Base-by-base conservation (phyloP, 495 filamentous ascomycete genomes). In the Penicillium cinerascens region DNA sequence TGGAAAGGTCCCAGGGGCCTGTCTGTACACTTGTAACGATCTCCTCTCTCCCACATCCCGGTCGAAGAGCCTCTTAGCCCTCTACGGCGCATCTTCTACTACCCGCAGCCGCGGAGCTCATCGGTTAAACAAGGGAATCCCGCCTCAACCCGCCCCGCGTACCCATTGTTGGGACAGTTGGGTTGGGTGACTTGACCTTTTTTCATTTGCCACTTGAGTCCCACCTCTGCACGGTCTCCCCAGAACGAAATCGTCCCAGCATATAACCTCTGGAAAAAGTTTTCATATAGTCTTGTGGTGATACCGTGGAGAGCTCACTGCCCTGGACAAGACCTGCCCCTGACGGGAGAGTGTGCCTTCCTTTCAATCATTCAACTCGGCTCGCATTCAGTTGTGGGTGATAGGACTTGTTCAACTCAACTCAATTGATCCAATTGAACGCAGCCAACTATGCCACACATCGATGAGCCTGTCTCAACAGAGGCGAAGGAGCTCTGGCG, bases 401-500 rank as follows among this genome's bases (percentile, higher is more conserved):
- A 1, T 15, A 13, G 9, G 3, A 13, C 29, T 33, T 10, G 29
- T 15, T 13, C 7, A 29, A 6, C 11, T 5, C 7, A 29, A 10
- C 11, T 29, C 5, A 29, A 33, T 33, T 39, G 37, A 8, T 4
- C 9, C 37, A 18, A 39, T 39, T 39, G 37, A 37, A 38, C 25
- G 21, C 9, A 5, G 5, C 45, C 15, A 20, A 53, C 41, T 13
- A 66, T 63, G 57, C 67, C 67, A 49, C 56, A 64, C 10, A 63
- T 64, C 20, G 63, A 71, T 41, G 61, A 61, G 22, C 40, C 27
- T 45, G 49, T 54, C 40, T 65, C 51, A 17, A 20, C 44, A 9
- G 63, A 61, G 44, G 53, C 25, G 33, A 65, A 67, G 52, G 77
- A 87, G 67, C 78, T 92, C 37, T 93, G 89, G 89, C 74, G 76